phyloP scores from a whole-genome alignment of 768 basidiomycete genomes.

The Leccinum arenicola region DNA sequence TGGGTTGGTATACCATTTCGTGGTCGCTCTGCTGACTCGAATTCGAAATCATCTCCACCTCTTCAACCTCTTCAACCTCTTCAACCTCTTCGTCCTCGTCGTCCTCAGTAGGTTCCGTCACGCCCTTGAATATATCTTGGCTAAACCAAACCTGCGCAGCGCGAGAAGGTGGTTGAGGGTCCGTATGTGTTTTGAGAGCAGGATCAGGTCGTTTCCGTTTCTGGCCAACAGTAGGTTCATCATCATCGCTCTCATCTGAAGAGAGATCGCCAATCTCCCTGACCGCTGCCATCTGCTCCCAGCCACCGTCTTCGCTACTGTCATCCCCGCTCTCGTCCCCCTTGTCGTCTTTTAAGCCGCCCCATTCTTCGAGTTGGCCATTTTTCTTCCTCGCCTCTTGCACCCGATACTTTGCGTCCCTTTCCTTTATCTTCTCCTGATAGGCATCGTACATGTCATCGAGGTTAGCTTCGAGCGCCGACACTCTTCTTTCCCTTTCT shows the following conservation, averaged over 20 bases:
- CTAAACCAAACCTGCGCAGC: constrained; percentile 92
- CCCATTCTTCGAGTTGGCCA: constrained; percentile 78
- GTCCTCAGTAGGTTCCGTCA: constrained; percentile 35
- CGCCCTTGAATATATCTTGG: constrained; percentile 78
- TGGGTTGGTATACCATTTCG: constrained; percentile 24
- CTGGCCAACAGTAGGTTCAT: constrained; percentile 27
- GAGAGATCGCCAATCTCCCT: constrained; percentile 51
- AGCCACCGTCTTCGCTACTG: constrained; percentile 54
- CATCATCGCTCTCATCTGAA: constrained; percentile 51
- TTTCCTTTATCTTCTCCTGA: constrained; percentile 71
- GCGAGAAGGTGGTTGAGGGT: constrained; percentile 42
- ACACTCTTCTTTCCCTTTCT: constrained; percentile 61
- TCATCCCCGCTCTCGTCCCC: constrained; percentile 39
- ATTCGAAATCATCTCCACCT: constrained; percentile 27
- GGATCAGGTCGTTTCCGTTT: constrained; percentile 43
- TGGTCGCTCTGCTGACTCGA: constrained; percentile 32
- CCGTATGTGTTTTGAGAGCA: constrained; percentile 35
- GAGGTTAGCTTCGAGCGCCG: constrained; percentile 76
- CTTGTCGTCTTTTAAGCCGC: constrained; percentile 58
- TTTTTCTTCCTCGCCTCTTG: constrained; percentile 73
- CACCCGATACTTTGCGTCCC: constrained; percentile 85
- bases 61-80: constrained; percentile 20
- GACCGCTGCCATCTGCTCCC: constrained; percentile 59
- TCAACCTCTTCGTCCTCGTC: constrained; percentile 6
- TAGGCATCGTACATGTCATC: constrained; percentile 90